Percentiles rank a stretch among this genome's conserved stretches.
Evolutionary conservation across 164 flowering plant species (phyloP).

Genomic region (Liquidambar formosana): DNA sequence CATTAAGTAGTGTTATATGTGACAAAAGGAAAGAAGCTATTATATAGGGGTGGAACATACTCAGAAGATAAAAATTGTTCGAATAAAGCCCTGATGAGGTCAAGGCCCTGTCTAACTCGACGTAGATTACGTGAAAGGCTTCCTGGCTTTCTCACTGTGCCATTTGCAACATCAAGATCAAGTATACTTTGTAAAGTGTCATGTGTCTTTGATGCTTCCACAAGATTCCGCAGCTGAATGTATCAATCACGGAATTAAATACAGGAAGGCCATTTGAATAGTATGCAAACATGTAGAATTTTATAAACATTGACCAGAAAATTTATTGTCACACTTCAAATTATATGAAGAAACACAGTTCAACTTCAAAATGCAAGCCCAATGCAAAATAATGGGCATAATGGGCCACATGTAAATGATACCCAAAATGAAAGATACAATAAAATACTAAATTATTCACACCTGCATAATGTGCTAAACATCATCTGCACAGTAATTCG

Average conservation of each 20-base stretch:
- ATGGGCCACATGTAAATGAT: no score
- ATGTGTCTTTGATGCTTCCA: constrained; percentile 60
- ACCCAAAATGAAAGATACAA: no score
- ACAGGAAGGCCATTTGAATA: background rate
- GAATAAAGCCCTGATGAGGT: constrained; percentile 78
- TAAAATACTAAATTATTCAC: no score
- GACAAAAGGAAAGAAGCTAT: background rate
- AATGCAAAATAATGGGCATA: no score
- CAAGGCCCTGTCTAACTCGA: constrained; percentile 90
- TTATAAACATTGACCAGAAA: background rate
- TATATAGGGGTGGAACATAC: constrained; percentile 37
- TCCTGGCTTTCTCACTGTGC: constrained; percentile 66
- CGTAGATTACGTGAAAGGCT: constrained; percentile 80
- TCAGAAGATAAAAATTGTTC: constrained; percentile 59
- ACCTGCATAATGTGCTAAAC: no score
- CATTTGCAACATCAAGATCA: constrained; percentile 56
- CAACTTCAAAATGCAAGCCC: no score
- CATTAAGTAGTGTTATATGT: constrained; percentile 1
- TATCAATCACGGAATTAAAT: constrained; percentile 1
- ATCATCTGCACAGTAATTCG: no score
- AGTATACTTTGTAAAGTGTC: constrained; percentile 48
- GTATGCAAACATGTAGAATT: background rate
- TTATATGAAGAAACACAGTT: no score
- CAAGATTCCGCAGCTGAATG: constrained; percentile 58
- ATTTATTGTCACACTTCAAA: no score